Base-by-base conservation (phyloP, 805 yeast genomes). In the Candida ipomoeae region DNA sequence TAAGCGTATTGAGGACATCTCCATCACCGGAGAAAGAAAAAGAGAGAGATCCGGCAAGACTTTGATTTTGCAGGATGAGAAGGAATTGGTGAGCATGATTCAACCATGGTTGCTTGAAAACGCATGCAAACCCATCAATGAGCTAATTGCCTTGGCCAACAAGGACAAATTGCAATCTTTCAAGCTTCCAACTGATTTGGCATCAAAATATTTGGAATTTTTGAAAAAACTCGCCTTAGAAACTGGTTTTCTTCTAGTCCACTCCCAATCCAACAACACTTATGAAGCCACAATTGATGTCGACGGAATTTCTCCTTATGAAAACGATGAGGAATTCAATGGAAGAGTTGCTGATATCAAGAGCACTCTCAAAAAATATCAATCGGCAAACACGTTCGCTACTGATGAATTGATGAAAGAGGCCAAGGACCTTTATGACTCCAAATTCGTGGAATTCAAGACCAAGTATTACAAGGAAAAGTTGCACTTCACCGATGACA, bases 381-480 rank as follows among this genome's bases (percentile, higher is more conserved):
- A 86, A 64, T 71, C 79, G 36, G 84, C 89, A 15, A 71, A 80
- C 60, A 63, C 80, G 58, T 76, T 84, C 55, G 88, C 84, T 55
- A 83, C 83, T 56, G 82, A 81, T 55, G 77, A 75, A 52, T 64
- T 74, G 51, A 60, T 77, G 65, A 68, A 74, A 55, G 71, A 73
- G 48, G 61, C 65, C 54, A 83, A 84, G 55, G 79, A 79, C 49
- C 68, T 88, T 33, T 89, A 92, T 65, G 81, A 84, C 59, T 75
- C 78, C 34, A 87, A 89, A 64, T 91, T 91, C 62, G 76, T 80
- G 50, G 67, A 72, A 35, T 94, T 97, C 96, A 91, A 90, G 68
- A 84, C 85, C 61, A 67, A 76, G n/a, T 94, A 94, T 65, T 94
- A 94, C 67, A 78, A 80, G 53, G 81, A 81, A n/a, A 94, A 94